Conservation (phyloP, 75 land plant species). For the Cunninghamia lanceolata region DNA sequence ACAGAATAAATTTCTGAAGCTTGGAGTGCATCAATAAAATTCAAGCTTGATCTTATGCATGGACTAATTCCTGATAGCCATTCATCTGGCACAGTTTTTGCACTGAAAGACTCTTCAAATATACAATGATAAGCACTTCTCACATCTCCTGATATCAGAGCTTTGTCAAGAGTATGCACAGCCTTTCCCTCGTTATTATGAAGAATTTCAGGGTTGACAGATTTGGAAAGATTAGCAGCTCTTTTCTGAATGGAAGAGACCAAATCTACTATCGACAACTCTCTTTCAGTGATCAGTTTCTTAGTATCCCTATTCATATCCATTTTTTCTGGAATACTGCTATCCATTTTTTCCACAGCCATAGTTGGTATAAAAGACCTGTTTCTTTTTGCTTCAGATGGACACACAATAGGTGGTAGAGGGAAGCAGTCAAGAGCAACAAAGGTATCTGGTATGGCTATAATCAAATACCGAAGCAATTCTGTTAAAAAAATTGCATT, state of each 20-base stretch:
- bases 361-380: slow-evolving; percentile 14
- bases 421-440: slow-evolving; percentile 96
- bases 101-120: slow-evolving; percentile 63
- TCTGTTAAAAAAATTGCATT: slow-evolving; percentile 54
- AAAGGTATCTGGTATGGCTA: slow-evolving; percentile 89
- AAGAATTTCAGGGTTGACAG: slow-evolving; percentile 57
- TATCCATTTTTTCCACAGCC: slow-evolving; percentile 19
- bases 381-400: slow-evolving; percentile 14
- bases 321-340: slow-evolving; percentile 10
- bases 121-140: slow-evolving; percentile 60
- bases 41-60: slow-evolving; percentile 48
- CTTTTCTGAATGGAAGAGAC: slow-evolving; percentile 74
- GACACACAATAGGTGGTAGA: slow-evolving; percentile 60
- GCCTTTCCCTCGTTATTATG: slow-evolving; percentile 72
- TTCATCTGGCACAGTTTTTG: slow-evolving; percentile 48
- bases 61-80: slow-evolving; percentile 83
- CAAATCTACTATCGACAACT: slow-evolving; percentile 45
- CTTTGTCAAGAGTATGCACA: slow-evolving; percentile 76
- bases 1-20: slow-evolving; percentile 66
- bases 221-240: slow-evolving; percentile 64
- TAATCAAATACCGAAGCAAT: slow-evolving; percentile 71
- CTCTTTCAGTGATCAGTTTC: slow-evolving; percentile 25
- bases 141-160: slow-evolving; percentile 67
- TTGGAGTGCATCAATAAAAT: slow-evolving; percentile 43
- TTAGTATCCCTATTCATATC: slow-evolving; percentile 12